Base-by-base conservation (phyloP, 495 filamentous ascomycete genomes). In the Penicillium canescens region DNA sequence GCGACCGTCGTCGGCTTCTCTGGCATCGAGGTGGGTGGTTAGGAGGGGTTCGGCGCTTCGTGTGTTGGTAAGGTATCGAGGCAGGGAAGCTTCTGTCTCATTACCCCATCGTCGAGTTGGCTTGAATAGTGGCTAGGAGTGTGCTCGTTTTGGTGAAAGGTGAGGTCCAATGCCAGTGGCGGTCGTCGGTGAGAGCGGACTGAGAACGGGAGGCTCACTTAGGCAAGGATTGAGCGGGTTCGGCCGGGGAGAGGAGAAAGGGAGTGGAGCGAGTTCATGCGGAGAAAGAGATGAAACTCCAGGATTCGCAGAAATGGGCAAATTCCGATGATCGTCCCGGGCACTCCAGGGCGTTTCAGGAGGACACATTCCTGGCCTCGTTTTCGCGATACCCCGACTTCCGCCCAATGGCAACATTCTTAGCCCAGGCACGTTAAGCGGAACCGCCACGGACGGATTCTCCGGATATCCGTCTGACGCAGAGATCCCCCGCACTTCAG, bases 1-100 rank as follows among this genome's bases (percentile, higher is more conserved):
- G 88, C 89, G 54, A 96, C 88, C 11, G 89, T 91, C 47, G 89
- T 82, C 28, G 90, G 85, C 75, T 84, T 92, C 61, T 96, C 91
- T 56, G 90, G 90, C 92, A 96, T 96, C 57, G 65, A 77, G 64
- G 23, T 18, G 8, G 35, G 9, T 36, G 16, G 23, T 40, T 44
- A 42, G 20, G 39, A 45, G 24, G 44, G 37, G 47, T 23, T 40
- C 42, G 46, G 34, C 23, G 45, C 44, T 50, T 37, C n/a, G 50
- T 44, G 46, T 52, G 9, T 46, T 35, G 42, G 16, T 23, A 37
- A 57, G 57, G 33, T 56, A 24, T 50, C 39, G 46, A 55, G 52
- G 48, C 46, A 52, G 46, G 41, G 48, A 53, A 59, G 26, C 16
- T 39, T 42, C 23, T 26, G 49, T 54, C 37, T 56, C 53, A 59